phyloP scores from a whole-genome alignment of 768 basidiomycete species.

The Tylopilus rubrobrunneus region DNA sequence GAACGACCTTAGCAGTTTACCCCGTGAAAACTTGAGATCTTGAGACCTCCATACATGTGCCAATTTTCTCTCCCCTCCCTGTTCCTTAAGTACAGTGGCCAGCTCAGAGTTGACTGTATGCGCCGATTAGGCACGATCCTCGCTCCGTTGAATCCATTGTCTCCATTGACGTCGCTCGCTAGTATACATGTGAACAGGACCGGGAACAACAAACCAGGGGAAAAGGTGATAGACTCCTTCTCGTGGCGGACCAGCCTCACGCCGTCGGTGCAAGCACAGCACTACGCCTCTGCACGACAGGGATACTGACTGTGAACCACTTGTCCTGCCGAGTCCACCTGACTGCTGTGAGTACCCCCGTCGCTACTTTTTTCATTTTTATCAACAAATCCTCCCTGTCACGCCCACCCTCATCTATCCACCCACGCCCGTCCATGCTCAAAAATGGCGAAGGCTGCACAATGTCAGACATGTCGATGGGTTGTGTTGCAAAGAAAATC shows the following conservation, averaged over 20 bases:
- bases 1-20: too few species aligned
- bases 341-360: background rate
- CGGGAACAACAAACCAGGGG: background rate
- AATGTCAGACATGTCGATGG: conserved; percentile 34
- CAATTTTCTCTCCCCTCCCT: too few species aligned
- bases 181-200: background rate
- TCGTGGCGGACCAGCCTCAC: too few species aligned
- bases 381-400: background rate
- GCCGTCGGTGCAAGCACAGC: too few species aligned
- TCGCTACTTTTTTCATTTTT: background rate
- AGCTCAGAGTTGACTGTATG: too few species aligned
- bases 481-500: conserved; percentile 37
- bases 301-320: conserved; percentile 19
- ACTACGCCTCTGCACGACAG: conserved; percentile 3
- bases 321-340: background rate
- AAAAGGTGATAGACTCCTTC: too few species aligned
- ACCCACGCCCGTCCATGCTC: background rate
- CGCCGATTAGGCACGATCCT: too few species aligned
- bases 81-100: too few species aligned
- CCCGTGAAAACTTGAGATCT: too few species aligned
- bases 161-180: too few species aligned
- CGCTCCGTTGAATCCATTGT: too few species aligned
- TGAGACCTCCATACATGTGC: too few species aligned
- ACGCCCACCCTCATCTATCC: background rate
- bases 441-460: conserved; percentile 33